Base-by-base conservation (phyloP, 495 filamentous ascomycete species). In the Talaromyces proteolyticus region DNA sequence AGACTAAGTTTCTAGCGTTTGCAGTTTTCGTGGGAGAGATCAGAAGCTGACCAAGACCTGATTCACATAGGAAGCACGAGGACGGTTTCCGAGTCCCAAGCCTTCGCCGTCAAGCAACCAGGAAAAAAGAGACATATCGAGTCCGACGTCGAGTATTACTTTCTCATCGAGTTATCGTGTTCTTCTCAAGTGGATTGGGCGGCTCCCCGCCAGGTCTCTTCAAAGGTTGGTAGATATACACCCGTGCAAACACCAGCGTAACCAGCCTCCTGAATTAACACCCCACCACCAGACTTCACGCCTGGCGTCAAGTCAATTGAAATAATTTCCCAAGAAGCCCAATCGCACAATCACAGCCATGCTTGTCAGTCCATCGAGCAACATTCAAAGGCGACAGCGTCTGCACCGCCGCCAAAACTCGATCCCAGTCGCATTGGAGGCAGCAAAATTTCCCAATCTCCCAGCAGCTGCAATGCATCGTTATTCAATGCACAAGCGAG, bases 351-450 rank as follows among this genome's bases (percentile, higher is more conserved):
- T 41, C 37, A 39, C 24, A 66, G 78, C 70, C 65, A 91, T 93
- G 88, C 79, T 91, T 80, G 86, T 87, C 64, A 81, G 86, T 70
- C 76, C 80, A 55, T 70, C 70, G 48, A 80, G 75, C 65, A 80
- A 68, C 70, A 74, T 86, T 68, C 81, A 87, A 55, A 71, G 75
- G 57, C 85, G 84, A 67, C 81, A 81, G 61, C 80, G 81, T 63
- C 81, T 80, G 73, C 89, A 95, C 70, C 81, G 88, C 62, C 87
- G 90, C 65, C 89, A 92, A 73, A 85, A 89, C 60, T 95, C 90
- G 59, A 93, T 88, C 59, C 89, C 90, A 50, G 79, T 80, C 51
- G 77, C 75, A 56, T 86, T 85, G 67, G 85, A 88, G 62, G 77
- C 78, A 47, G 71, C 76, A 50, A 85, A 85, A 75, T 77, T 81